Conservation (phyloP, 2,329 filamentous ascomycete species). For the Nannizziopsis arthrosporioides region DNA sequence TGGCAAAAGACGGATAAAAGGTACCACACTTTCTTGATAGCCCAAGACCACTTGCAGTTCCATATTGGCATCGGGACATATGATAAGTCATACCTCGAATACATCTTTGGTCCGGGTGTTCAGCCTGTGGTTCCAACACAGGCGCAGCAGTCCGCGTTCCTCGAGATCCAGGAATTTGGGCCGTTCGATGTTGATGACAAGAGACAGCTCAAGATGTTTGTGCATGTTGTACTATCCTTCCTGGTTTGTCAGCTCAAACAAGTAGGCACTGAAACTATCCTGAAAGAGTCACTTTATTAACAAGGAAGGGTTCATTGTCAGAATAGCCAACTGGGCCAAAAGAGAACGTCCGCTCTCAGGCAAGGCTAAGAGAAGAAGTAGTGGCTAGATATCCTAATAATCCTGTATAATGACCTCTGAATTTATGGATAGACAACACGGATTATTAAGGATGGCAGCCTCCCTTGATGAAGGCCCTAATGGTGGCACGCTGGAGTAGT, state of each 20-base stretch:
- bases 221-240: slow-evolving; percentile 11
- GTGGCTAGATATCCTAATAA: no score
- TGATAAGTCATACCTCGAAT: slow-evolving; percentile 12
- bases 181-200: slow-evolving; percentile 3
- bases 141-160: slow-evolving; percentile 2
- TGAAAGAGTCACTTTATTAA: background rate
- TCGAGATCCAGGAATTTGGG: slow-evolving; percentile 13
- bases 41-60: slow-evolving; percentile 10
- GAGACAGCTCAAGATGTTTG: background rate
- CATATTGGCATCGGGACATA: slow-evolving; percentile 14
- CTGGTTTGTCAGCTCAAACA: slow-evolving; percentile 7
- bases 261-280: background rate
- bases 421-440: no score
- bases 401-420: no score
- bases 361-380: no score
- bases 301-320: no score
- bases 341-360: no score
- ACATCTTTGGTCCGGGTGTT: slow-evolving; percentile 12
- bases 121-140: slow-evolving; percentile 3
- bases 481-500: no score
- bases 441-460: no score
- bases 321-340: no score
- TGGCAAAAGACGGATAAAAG: slow-evolving; percentile 5
- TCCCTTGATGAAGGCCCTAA: no score
- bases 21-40: slow-evolving; percentile 14